A percentile compares a stretch with the other conserved stretches of the same genome.
Conservation (phyloP, 2,329 filamentous ascomycete genomes). For the Penicillium sp. region DNA sequence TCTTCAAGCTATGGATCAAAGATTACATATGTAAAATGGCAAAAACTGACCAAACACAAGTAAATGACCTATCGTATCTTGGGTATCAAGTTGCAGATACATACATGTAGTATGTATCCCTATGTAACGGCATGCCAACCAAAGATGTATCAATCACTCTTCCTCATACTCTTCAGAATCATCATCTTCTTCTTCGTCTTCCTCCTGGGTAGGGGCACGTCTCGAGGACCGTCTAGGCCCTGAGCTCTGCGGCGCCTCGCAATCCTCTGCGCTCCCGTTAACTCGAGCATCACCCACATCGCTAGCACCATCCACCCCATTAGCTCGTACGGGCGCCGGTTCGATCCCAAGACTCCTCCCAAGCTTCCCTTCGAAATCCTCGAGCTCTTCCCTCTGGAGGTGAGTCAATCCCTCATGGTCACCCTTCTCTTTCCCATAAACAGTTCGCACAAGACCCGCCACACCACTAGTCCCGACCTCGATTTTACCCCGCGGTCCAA, state of each 20-base stretch:
- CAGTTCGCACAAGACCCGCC: slow-evolving; percentile 55
- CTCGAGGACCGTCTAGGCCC: slow-evolving; percentile 10
- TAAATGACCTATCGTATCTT: not conserved
- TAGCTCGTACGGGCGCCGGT: slow-evolving; percentile 38
- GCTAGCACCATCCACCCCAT: slow-evolving; percentile 1
- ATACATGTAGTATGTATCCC: not conserved
- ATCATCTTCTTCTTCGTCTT: slow-evolving; percentile 6
- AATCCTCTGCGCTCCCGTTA: not conserved
- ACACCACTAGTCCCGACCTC: slow-evolving; percentile 75
- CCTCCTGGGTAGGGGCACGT: slow-evolving; percentile 1
- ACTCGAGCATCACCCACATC: not conserved
- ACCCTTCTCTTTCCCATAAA: slow-evolving; percentile 40
- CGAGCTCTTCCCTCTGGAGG: slow-evolving; percentile 8
- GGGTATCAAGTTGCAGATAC: slow-evolving; percentile 6
- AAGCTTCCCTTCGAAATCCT: slow-evolving; percentile 54
- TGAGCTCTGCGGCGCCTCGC: not conserved
- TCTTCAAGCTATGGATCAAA: not conserved
- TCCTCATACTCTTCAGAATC: not conserved
- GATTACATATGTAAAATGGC: not conserved
- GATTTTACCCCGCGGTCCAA: slow-evolving; percentile 75
- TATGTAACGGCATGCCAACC: not conserved
- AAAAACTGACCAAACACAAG: not conserved
- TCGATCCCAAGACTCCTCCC: slow-evolving; percentile 46
- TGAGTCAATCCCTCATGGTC: slow-evolving; percentile 13
- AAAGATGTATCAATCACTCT: slow-evolving; percentile 4